Conservation (phyloP, 805 yeast species). For the Saccharomycopsis sp. region DNA sequence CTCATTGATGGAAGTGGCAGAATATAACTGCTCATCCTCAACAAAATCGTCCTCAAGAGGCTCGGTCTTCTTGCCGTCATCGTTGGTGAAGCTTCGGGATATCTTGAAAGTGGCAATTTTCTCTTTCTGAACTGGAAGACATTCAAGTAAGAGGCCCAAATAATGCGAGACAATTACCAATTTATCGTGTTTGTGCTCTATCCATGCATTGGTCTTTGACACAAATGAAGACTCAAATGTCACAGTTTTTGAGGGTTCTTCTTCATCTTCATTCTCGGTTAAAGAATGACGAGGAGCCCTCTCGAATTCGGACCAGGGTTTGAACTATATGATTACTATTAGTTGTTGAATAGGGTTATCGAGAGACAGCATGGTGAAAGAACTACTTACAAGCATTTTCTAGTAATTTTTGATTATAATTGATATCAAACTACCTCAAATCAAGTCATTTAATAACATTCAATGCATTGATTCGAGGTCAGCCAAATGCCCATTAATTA, state of each 20-base stretch:
- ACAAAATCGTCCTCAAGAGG: slow-evolving; percentile 4
- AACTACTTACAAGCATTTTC: background rate
- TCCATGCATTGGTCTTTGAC: background rate
- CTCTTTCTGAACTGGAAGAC: slow-evolving; percentile 1
- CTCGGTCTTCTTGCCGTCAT: background rate
- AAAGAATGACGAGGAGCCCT: slow-evolving; percentile 19
- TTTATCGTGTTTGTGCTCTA: background rate
- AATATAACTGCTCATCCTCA: slow-evolving; percentile 44
- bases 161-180: background rate
- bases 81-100: background rate
- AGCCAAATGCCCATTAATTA: too few species aligned
- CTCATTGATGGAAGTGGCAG: slow-evolving; percentile 24
- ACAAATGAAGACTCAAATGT: background rate
- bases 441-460: too few species aligned
- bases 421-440: too few species aligned
- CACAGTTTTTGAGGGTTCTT: background rate
- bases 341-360: too few species aligned
- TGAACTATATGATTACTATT: slow-evolving; percentile 19
- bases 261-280: slow-evolving; percentile 6
- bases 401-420: too few species aligned
- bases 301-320: slow-evolving; percentile 22
- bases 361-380: too few species aligned
- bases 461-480: too few species aligned
- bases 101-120: background rate
- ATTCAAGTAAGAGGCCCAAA: background rate